Conservation (phyloP, 441 rosid species). For the Erysimum cheiri region DNA sequence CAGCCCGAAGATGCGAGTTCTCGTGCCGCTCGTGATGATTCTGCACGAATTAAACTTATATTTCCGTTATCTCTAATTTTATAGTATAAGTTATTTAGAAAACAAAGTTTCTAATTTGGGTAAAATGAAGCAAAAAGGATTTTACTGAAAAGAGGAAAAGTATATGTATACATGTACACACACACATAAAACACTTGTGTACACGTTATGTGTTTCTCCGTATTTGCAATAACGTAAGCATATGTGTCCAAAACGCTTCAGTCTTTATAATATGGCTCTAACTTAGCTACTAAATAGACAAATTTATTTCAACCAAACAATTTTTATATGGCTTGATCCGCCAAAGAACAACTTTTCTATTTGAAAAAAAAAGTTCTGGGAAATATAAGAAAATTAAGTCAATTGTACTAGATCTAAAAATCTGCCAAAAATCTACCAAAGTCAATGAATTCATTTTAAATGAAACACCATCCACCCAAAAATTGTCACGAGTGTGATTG, state of each 20-base stretch:
- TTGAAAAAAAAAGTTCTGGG: not conserved
- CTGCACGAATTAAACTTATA: slow-evolving; percentile 43
- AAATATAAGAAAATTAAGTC: not conserved
- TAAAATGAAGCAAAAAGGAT: slow-evolving; percentile 8
- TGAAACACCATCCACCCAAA: slow-evolving; percentile 18
- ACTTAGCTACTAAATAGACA: slow-evolving; percentile 14
- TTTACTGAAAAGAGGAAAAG: slow-evolving; percentile 36
- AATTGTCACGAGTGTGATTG: not conserved
- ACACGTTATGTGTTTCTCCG: slow-evolving; percentile 39
- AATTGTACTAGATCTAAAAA: slow-evolving; percentile 9
- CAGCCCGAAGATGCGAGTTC: slow-evolving; percentile 77
- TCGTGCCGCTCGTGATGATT: slow-evolving; percentile 89
- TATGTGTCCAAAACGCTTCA: slow-evolving; percentile 35
- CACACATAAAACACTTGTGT: slow-evolving; percentile 47
- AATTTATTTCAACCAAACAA: slow-evolving; percentile 4
- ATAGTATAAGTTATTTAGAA: not conserved
- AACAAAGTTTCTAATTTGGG: slow-evolving; percentile 9
- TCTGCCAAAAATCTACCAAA: slow-evolving; percentile 7
- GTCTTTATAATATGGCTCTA: slow-evolving; percentile 17
- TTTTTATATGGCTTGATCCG: slow-evolving; percentile 8
- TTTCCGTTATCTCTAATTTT: not conserved
- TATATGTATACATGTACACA: not conserved
- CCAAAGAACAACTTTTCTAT: slow-evolving; percentile 23
- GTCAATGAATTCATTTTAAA: slow-evolving; percentile 3
- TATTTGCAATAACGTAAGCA: slow-evolving; percentile 36